phyloP scores from a whole-genome alignment of 441 rosid genomes.

The Melastoma candidum region DNA sequence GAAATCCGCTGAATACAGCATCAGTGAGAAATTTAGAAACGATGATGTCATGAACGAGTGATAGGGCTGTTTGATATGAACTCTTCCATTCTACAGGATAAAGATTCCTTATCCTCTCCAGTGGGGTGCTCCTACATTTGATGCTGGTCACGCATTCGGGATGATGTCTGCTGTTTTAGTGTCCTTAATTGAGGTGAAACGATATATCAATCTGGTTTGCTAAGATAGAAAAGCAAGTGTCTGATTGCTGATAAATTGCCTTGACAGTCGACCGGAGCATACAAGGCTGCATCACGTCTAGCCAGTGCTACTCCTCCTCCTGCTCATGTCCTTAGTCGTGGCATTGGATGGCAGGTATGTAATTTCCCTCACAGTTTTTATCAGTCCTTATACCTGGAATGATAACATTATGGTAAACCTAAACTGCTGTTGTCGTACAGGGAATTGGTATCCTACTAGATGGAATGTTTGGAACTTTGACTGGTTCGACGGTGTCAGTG shows the following conservation, averaged over 20 bases:
- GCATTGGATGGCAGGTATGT: conserved; percentile 87
- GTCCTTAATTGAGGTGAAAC: conserved; percentile 78
- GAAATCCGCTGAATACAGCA: no score
- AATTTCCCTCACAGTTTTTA: neutral
- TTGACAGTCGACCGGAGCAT: conserved; percentile 90
- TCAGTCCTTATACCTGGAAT: neutral
- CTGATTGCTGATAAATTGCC: conserved; percentile 10
- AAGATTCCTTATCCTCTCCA: conserved; percentile 98
- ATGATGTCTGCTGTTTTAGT: conserved; percentile 98
- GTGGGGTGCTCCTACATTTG: conserved; percentile 99
- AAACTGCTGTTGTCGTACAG: conserved; percentile 3
- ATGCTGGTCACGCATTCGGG: conserved; percentile 98
- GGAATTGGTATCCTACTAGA: conserved; percentile 84
- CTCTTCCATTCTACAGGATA: conserved; percentile 39
- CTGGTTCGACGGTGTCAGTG: conserved; percentile 82
- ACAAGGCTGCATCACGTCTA: conserved; percentile 91
- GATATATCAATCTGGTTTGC: conserved; percentile 1
- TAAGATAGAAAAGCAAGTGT: neutral
- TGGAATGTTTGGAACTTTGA: conserved; percentile 88
- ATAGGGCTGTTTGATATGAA: neutral
- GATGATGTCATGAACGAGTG: no score
- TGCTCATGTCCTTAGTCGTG: conserved; percentile 98
- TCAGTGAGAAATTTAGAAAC: no score
- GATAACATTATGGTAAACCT: neutral
- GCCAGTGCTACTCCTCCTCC: conserved; percentile 99